Evolutionary conservation across 441 rosid species (phyloP).

Genomic region (Erodium trifolium): DNA sequence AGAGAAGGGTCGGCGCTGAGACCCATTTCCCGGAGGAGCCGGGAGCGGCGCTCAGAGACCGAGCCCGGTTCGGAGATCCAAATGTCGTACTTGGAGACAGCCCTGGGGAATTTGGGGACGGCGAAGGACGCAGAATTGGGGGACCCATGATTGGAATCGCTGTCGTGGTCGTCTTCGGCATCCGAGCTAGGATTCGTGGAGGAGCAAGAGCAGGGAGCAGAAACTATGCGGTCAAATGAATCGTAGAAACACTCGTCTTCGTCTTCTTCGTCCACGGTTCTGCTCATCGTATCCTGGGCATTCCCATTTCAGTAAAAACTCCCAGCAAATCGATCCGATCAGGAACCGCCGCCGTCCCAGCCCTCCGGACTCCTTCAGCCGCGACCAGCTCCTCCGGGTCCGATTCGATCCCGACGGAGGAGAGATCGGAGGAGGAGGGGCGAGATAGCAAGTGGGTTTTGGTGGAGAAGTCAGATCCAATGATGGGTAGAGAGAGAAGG

Average conservation of each 20-base stretch:
- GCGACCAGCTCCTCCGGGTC: background rate
- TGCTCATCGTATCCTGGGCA: constrained; percentile 37
- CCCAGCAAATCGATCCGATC: constrained; percentile 12
- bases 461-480: background rate
- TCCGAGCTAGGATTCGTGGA: constrained; percentile 42
- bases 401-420: background rate
- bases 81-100: constrained; percentile 51
- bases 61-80: constrained; percentile 89
- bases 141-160: constrained; percentile 23
- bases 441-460: background rate
- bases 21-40: constrained; percentile 64
- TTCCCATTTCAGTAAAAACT: background rate
- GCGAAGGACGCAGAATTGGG: constrained; percentile 17
- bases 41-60: constrained; percentile 72
- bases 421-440: background rate
- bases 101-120: constrained; percentile 39
- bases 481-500: background rate
- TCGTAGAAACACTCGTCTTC: constrained; percentile 47
- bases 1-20: constrained; percentile 45
- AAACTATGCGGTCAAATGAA: constrained; percentile 78
- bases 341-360: background rate
- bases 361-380: too few species aligned
- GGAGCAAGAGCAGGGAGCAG: constrained; percentile 63
- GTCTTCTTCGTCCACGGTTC: constrained; percentile 10
- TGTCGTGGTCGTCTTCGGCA: constrained; percentile 16